These are phyloP conservation scores for Chiua virens DNA, from an alignment of 768 basidiomycete genomes.

Conservation along the genomic window DNA sequence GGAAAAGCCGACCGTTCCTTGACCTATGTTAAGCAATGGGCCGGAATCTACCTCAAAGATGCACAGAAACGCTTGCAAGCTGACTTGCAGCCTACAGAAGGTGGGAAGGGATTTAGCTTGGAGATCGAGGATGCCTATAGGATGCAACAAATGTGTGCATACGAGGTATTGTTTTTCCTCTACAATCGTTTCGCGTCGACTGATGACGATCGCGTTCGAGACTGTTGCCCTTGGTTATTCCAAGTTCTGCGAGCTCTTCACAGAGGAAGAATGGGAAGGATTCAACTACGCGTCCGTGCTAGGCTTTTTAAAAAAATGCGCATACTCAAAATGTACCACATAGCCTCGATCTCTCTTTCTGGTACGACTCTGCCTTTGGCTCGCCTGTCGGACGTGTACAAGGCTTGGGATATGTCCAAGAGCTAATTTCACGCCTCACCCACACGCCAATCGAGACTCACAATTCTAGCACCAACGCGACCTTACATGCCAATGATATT, in stretches of 20 bases:
- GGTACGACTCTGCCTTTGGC: constrained; percentile 77
- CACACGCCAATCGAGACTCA: constrained; percentile 67
- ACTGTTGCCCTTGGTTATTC: constrained; percentile 92
- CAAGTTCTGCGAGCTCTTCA: constrained; percentile 88
- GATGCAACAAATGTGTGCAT: constrained; percentile 83
- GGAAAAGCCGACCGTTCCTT: constrained; percentile 56
- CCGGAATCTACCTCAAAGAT: constrained; percentile 64
- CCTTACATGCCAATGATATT: constrained; percentile 64
- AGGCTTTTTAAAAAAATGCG: neutral
- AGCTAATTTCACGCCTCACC: constrained; percentile 80
- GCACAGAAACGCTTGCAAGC: constrained; percentile 61
- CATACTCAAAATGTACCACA: neutral
- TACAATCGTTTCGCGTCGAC: neutral
- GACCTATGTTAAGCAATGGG: constrained; percentile 65
- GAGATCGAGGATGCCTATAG: constrained; percentile 68
- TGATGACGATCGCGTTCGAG: constrained; percentile 38
- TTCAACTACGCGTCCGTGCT: constrained; percentile 77
- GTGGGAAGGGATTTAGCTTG: constrained; percentile 52
- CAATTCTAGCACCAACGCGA: constrained; percentile 84
- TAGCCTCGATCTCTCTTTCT: constrained; percentile 24
- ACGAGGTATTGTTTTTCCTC: constrained; percentile 49
- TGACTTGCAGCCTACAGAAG: constrained; percentile 37
- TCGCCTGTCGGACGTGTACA: constrained; percentile 75
- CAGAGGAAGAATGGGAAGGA: constrained; percentile 89
- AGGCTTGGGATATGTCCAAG: constrained; percentile 80